Evolutionary conservation across 73 alveolate genomes (phyloP).

Genomic region (Loxodes magnus): DNA sequence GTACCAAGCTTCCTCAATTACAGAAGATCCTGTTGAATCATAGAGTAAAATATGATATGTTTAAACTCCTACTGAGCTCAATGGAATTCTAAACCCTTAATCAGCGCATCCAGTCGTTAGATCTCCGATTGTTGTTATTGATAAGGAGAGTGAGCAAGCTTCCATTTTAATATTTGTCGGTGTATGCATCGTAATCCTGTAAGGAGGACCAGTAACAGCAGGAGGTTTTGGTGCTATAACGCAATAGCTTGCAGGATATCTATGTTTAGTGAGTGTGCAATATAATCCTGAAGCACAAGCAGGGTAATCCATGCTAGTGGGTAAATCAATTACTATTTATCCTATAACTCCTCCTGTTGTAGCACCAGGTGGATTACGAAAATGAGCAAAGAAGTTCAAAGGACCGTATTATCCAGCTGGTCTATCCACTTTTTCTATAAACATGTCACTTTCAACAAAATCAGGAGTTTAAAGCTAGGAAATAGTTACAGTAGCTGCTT

Average conservation of each 20-base stretch:
- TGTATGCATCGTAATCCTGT: not conserved
- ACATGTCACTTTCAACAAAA: not conserved
- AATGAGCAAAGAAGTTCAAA: not conserved
- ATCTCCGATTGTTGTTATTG: conserved; percentile 4
- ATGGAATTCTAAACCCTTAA: conserved; percentile 9
- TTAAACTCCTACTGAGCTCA: not conserved
- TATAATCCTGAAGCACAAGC: not conserved
- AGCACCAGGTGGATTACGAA: conserved; percentile 7
- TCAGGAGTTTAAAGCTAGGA: conserved; percentile 1
- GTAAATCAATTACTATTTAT: conserved; percentile 6
- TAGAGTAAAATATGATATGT: not conserved
- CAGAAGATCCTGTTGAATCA: not conserved
- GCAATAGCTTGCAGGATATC: not conserved
- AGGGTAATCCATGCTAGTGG: not conserved
- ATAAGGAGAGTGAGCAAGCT: conserved; percentile 6
- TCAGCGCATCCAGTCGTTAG: too few relatives aligned
- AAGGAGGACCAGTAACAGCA: too few relatives aligned
- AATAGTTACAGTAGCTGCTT: conserved; percentile 12
- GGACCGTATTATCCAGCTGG: conserved; percentile 13
- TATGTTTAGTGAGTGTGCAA: conserved; percentile 6
- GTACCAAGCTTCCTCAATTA: conserved; percentile 9
- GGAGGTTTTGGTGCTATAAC: not conserved
- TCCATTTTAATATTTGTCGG: conserved; percentile 5
- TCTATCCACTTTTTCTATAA: not conserved
- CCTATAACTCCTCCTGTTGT: too few relatives aligned